Evolutionary conservation across 73 alveolate genomes (phyloP).

Genomic region (Effrenium voratum): DNA sequence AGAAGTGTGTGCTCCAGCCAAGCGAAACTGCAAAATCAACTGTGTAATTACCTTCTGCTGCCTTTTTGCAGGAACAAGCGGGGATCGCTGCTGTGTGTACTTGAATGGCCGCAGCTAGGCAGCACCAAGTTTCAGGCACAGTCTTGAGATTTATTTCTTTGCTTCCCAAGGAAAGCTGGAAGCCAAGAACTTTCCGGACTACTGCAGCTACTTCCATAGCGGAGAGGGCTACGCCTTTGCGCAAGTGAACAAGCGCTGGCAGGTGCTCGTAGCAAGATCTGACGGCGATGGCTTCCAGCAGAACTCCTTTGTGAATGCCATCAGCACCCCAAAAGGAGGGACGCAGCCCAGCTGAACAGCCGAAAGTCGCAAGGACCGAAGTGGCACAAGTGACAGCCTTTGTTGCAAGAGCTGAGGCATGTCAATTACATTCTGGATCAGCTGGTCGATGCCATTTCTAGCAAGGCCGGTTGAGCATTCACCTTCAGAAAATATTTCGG

Average conservation of each 20-base stretch:
- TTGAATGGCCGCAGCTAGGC: conserved; percentile 95
- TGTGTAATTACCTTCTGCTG: not conserved
- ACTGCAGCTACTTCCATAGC: conserved; percentile 95
- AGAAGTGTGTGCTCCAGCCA: not conserved
- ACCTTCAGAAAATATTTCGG: not conserved
- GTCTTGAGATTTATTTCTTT: not conserved
- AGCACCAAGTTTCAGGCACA: not conserved
- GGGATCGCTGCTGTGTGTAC: conserved; percentile 79
- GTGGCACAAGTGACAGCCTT: too few relatives aligned
- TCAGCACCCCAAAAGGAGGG: conserved; percentile 99
- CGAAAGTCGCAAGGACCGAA: too few relatives aligned
- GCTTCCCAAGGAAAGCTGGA: conserved; percentile 94
- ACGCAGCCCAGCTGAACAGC: too few relatives aligned
- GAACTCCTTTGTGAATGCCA: conserved; percentile 99
- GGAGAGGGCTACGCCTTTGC: conserved; percentile 74
- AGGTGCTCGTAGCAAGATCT: conserved; percentile 75
- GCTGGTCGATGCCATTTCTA: conserved; percentile 96
- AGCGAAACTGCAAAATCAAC: not conserved
- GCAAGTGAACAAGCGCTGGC: conserved; percentile 76
- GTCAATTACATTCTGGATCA: conserved; percentile 99
- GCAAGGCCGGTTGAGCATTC: conserved; percentile 68
- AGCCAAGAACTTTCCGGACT: conserved; percentile 96
- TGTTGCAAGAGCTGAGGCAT: conserved; percentile 97
- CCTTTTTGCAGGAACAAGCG: conserved; percentile 97
- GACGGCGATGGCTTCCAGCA: conserved; percentile 96